Percentiles rank a stretch among this genome's conserved stretches.
phyloP scores from a whole-genome alignment of 2,329 filamentous ascomycete species.

The Phyllosticta citrichinensis region DNA sequence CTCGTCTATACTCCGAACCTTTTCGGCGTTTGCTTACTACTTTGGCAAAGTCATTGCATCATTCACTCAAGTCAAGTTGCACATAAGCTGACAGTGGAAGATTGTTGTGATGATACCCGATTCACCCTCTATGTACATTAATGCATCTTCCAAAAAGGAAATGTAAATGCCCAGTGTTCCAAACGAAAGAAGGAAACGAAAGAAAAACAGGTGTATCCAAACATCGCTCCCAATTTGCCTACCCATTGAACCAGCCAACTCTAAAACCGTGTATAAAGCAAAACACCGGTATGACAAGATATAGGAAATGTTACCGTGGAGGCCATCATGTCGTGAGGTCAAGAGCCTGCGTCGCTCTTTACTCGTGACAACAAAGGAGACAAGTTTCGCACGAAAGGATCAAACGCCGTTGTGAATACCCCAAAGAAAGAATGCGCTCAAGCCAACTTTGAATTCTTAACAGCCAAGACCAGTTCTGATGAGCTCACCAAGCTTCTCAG shows the following conservation, averaged over 20 bases:
- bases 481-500: slow-evolving; percentile 32
- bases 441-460: background rate
- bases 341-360: background rate
- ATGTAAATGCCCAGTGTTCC: background rate
- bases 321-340: slow-evolving; percentile 2
- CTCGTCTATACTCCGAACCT: background rate
- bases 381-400: background rate
- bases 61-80: background rate
- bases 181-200: background rate
- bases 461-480: slow-evolving; percentile 33
- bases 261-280: background rate
- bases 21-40: background rate
- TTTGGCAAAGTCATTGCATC: background rate
- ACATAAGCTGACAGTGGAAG: background rate
- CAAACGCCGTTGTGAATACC: background rate
- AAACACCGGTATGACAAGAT: background rate
- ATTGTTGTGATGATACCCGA: background rate
- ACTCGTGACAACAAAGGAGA: background rate
- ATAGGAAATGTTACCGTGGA: background rate
- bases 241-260: slow-evolving; percentile 1
- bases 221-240: slow-evolving; percentile 4
- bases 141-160: background rate
- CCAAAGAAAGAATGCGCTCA: background rate
- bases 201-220: background rate
- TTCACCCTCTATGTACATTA: background rate